Conservation (phyloP, 495 filamentous ascomycete genomes). For the Emericellopsis terricola region DNA sequence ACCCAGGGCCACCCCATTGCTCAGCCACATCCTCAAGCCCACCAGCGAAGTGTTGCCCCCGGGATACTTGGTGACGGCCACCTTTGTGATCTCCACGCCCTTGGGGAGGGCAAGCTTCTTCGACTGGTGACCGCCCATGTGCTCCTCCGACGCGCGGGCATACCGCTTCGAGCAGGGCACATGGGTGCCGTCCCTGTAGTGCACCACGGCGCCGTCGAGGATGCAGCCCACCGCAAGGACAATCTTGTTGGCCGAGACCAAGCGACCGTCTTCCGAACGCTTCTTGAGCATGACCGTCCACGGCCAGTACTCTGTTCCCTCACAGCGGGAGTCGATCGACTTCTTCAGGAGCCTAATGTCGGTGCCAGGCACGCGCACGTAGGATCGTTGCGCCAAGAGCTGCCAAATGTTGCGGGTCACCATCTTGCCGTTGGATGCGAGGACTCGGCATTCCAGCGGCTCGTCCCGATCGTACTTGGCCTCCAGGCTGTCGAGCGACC, state of each 20-base stretch:
- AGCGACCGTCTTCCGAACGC: conserved; percentile 8
- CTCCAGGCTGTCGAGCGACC: too few species aligned
- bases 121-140: conserved; percentile 16
- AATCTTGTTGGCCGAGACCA: conserved; percentile 13
- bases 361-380: too few species aligned
- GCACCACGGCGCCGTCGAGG: conserved; percentile 19
- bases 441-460: too few species aligned
- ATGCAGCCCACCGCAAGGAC: conserved; percentile 18
- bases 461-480: too few species aligned
- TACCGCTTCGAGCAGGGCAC: too few species aligned
- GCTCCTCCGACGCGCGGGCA: conserved; percentile 10
- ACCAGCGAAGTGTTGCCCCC: conserved; percentile 11
- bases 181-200: conserved; percentile 15
- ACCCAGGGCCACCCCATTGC: conserved; percentile 15
- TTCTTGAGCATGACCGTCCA: conserved; percentile 18
- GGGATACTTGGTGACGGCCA: conserved; percentile 9
- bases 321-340: too few species aligned
- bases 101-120: conserved; percentile 11
- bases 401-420: too few species aligned
- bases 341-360: too few species aligned
- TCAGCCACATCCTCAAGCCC: conserved; percentile 17
- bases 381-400: too few species aligned
- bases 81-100: conserved; percentile 12
- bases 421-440: too few species aligned
- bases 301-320: too few species aligned